Conservation (phyloP, 768 basidiomycete genomes). For the Crepidotus variabilis region DNA sequence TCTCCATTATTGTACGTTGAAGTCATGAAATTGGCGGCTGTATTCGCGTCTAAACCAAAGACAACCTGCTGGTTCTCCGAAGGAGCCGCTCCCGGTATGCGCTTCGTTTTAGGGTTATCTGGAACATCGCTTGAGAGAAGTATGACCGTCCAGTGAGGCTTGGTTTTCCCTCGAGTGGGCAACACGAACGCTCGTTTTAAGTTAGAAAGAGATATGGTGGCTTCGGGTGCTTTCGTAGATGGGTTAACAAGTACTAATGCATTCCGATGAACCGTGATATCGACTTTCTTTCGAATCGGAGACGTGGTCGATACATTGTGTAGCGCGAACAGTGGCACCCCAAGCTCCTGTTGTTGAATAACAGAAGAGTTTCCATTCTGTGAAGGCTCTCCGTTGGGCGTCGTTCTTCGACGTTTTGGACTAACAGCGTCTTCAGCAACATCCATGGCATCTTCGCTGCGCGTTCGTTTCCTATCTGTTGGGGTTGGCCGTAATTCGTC, state of each 20-base stretch:
- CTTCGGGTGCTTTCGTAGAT: slow-evolving; percentile 43
- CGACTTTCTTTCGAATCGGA: slow-evolving; percentile 73
- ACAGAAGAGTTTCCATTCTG: neutral
- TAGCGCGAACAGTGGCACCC: slow-evolving; percentile 51
- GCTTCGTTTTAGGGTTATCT: slow-evolving; percentile 23
- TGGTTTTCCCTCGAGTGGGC: slow-evolving; percentile 70
- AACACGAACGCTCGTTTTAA: slow-evolving; percentile 65
- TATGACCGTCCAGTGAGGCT: slow-evolving; percentile 70
- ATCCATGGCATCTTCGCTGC: slow-evolving; percentile 33
- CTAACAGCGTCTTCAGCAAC: slow-evolving; percentile 15
- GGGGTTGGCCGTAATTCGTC: slow-evolving; percentile 21
- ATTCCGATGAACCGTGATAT: slow-evolving; percentile 52
- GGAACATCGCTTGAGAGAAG: slow-evolving; percentile 55
- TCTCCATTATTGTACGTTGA: slow-evolving; percentile 29
- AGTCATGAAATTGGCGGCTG: slow-evolving; percentile 40
- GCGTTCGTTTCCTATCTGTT: slow-evolving; percentile 26
- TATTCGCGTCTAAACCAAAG: slow-evolving; percentile 65
- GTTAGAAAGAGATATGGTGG: slow-evolving; percentile 42
- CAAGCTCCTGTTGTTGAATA: slow-evolving; percentile 22
- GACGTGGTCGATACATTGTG: slow-evolving; percentile 67
- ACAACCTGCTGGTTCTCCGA: slow-evolving; percentile 52
- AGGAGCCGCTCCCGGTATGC: slow-evolving; percentile 17
- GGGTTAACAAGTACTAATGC: slow-evolving; percentile 53
- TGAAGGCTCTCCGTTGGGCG: slow-evolving; percentile 19
- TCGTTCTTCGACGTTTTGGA: slow-evolving; percentile 27